phyloP scores from a whole-genome alignment of 148 eudicot genomes.

The Diospyros kaki region DNA sequence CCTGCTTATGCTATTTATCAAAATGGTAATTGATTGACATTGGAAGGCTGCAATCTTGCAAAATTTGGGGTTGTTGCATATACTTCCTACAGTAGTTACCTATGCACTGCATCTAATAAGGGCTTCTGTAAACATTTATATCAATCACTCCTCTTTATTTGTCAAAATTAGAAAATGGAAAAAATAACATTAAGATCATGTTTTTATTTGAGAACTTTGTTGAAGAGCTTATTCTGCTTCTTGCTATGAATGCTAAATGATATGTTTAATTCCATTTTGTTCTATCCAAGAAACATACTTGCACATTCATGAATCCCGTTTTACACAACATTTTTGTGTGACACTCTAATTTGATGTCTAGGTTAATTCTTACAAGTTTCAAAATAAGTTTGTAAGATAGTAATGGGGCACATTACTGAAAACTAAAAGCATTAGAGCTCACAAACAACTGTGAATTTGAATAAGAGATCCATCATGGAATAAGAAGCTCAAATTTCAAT shows the following conservation, averaged over 20 bases:
- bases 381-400: not conserved
- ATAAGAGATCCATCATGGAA: not conserved
- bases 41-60: not conserved
- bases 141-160: not conserved
- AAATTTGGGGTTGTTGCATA: not conserved
- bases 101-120: not conserved
- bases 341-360: too few species aligned
- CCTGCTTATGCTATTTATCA: not conserved
- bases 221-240: too few species aligned
- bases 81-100: not conserved
- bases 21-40: not conserved
- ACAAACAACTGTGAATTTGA: not conserved
- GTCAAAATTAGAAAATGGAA: not conserved
- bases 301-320: too few species aligned
- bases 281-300: too few species aligned
- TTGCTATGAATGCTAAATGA: too few species aligned
- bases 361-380: not conserved
- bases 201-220: too few species aligned
- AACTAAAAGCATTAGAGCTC: not conserved
- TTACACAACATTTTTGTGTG: too few species aligned
- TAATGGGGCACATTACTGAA: not conserved
- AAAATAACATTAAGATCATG: not conserved
- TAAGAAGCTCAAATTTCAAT: not conserved
- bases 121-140: not conserved
- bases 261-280: too few species aligned